Conservation (phyloP, 495 filamentous ascomycete species). For the Penicillium argentinense region DNA sequence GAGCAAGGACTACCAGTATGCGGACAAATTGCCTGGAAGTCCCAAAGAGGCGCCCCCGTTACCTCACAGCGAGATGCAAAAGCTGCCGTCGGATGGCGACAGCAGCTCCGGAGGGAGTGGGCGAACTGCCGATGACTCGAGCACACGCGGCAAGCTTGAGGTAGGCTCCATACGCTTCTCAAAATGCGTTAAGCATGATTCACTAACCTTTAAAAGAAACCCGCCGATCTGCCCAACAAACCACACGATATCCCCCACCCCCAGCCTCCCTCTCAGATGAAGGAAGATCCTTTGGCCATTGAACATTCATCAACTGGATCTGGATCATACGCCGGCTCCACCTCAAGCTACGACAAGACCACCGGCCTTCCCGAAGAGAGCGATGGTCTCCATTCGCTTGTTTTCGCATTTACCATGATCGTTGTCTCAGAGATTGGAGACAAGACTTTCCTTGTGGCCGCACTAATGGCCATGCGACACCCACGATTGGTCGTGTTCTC, state of each 20-base stretch:
- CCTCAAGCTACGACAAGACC: slow-evolving; percentile 34
- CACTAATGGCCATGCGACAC: slow-evolving; percentile 98
- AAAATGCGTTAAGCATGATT: slow-evolving; percentile 7
- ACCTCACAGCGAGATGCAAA: slow-evolving; percentile 75
- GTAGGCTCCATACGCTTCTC: slow-evolving; percentile 40
- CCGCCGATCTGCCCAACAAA: slow-evolving; percentile 73
- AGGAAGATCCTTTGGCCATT: slow-evolving; percentile 65
- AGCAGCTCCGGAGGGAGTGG: slow-evolving; percentile 10
- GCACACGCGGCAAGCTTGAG: slow-evolving; percentile 61
- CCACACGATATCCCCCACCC: slow-evolving; percentile 77
- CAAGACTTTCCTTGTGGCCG: slow-evolving; percentile 97
- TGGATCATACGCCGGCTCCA: slow-evolving; percentile 28
- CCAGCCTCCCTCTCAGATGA: slow-evolving; percentile 63
- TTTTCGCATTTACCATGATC: slow-evolving; percentile 95
- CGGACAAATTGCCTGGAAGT: slow-evolving; percentile 74
- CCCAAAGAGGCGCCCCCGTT: slow-evolving; percentile 84
- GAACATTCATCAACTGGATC: slow-evolving; percentile 48
- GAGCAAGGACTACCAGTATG: slow-evolving; percentile 64
- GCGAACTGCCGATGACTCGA: slow-evolving; percentile 30
- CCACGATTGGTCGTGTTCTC: slow-evolving; percentile 90
- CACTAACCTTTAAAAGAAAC: slow-evolving; percentile 60
- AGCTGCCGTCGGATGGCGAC: slow-evolving; percentile 42
- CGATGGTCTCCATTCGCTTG: slow-evolving; percentile 84
- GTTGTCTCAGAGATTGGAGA: slow-evolving; percentile 96
- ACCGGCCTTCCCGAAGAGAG: slow-evolving; percentile 55